Percentiles rank a stretch among this genome's conserved stretches.
phyloP scores from a whole-genome alignment of 2,329 filamentous ascomycete species.

The Curvularia lunata region DNA sequence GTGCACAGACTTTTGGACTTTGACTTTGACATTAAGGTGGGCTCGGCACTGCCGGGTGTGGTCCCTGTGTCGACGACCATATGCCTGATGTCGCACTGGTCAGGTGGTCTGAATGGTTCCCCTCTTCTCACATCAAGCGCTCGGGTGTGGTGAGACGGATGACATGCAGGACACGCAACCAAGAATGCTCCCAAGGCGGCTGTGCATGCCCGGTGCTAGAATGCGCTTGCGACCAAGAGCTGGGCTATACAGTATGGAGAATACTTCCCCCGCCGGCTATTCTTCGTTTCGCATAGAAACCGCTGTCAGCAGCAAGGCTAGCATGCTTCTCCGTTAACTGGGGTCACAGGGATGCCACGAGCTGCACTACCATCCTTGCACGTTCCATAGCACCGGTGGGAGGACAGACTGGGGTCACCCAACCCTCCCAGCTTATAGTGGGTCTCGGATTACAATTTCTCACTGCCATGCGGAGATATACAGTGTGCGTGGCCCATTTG shows the following conservation, averaged over 20 bases:
- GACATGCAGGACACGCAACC: slow-evolving; percentile 6
- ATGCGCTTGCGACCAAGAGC: neutral
- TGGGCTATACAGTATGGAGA: neutral
- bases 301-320: slow-evolving; percentile 1
- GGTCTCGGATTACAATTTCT: slow-evolving; percentile 19
- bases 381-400: slow-evolving; percentile 14
- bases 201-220: neutral
- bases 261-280: neutral
- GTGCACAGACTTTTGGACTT: slow-evolving; percentile 6
- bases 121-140: slow-evolving; percentile 5
- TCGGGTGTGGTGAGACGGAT: slow-evolving; percentile 6
- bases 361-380: slow-evolving; percentile 11
- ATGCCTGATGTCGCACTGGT: slow-evolving; percentile 14
- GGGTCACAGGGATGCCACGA: slow-evolving; percentile 7
- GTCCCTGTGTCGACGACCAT: slow-evolving; percentile 3
- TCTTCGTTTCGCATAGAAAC: slow-evolving; percentile 8
- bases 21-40: slow-evolving; percentile 1
- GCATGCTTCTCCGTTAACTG: slow-evolving; percentile 10
- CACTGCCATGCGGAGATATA: slow-evolving; percentile 15
- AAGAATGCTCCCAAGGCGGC: neutral
- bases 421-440: slow-evolving; percentile 20
- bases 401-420: slow-evolving; percentile 12
- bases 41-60: slow-evolving; percentile 5
- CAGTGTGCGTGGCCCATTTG: slow-evolving; percentile 15
- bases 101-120: slow-evolving; percentile 16